Percentiles rank a stretch among this genome's conserved stretches.
Conservation (phyloP, 768 basidiomycete species). For the Podaxis pistillaris region DNA sequence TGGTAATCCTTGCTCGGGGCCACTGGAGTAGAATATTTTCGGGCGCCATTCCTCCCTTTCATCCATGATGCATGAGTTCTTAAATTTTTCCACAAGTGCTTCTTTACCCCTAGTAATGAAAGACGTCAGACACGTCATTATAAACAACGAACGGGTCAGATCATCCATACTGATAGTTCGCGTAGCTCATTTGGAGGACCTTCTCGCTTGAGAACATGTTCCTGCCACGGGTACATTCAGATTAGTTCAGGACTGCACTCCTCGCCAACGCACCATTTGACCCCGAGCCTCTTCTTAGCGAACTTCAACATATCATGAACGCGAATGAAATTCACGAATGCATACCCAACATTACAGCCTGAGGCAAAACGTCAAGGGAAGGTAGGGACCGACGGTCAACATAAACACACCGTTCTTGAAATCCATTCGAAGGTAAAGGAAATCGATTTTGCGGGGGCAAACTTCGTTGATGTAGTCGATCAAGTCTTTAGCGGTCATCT, state of each 20-base stretch:
- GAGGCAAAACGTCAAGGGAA: neutral
- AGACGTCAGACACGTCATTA: neutral
- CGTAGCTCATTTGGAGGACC: slow-evolving; percentile 88
- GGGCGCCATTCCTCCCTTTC: slow-evolving; percentile 81
- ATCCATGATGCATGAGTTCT: slow-evolving; percentile 89
- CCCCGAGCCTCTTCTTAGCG: slow-evolving; percentile 69
- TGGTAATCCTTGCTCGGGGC: slow-evolving; percentile 68
- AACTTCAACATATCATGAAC: slow-evolving; percentile 77
- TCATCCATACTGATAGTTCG: slow-evolving; percentile 82
- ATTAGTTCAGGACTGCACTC: neutral
- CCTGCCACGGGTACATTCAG: slow-evolving; percentile 39
- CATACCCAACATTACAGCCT: slow-evolving; percentile 82
- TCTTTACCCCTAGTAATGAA: slow-evolving; percentile 71
- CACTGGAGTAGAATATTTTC: slow-evolving; percentile 79
- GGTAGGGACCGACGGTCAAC: neutral
- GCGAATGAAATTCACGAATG: slow-evolving; percentile 87
- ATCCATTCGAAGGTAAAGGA: slow-evolving; percentile 86
- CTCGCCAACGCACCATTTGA: slow-evolving; percentile 63
- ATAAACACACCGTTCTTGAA: slow-evolving; percentile 66
- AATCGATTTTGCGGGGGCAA: slow-evolving; percentile 77
- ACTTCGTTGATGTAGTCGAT: slow-evolving; percentile 66
- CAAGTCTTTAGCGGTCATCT: slow-evolving; percentile 78
- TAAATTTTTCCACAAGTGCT: slow-evolving; percentile 88
- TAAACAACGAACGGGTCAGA: neutral
- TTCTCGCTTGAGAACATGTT: slow-evolving; percentile 93